Evolutionary conservation across 2,329 filamentous ascomycete species (phyloP), one percentile per base, ranked within the genome.

Genomic region (Chaetomium strumarium): DNA sequence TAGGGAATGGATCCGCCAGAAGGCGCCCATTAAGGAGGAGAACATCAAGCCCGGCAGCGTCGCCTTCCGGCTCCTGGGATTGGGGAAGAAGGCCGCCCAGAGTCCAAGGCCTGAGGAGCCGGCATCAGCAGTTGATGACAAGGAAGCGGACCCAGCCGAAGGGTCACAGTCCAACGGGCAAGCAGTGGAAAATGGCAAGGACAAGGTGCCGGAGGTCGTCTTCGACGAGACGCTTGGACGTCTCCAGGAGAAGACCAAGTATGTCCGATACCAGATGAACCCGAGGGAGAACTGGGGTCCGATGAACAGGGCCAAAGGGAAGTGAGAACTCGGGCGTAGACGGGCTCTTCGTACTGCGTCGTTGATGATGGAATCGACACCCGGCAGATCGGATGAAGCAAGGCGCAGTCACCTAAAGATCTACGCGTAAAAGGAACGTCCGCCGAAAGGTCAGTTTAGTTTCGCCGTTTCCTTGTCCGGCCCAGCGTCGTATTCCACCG

Each of bases 261-360:
- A 95, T 42, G 83, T 95, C 49, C 78, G 92, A 57, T 99, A 96
- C 69, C 93, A 96, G 72, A 72, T 85, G 55, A 97, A 97, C 66
- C 93, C 93, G 42, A 77, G 86, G 55, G 85, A 90, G 64, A 93
- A 97, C 67, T 99, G 93, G 93, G 93, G 93, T 0, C 93, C 93
- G 1, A 83, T 95, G 81, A 75, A 72, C 48, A 73, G 74, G 58
- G 80, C 80, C 24, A 75, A 68, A 58, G 74, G 72, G n/a, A 68
- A 69, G 75, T 92, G 68, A 90, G 81, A 75, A 82, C 80, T 41
- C 12, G 39, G 33, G 14, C 38, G 36, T 19, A 31, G 13, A 38
- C 8, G 12, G 34, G 4, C 7, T 36, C 8, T 31, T 41, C 19
- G 17, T 17, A 33, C 29, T 44, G 8, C 19, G 20, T 12, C 24